phyloP scores from a whole-genome alignment of 1,284 basidiomycete species.

The Xerocomus nothofagi region DNA sequence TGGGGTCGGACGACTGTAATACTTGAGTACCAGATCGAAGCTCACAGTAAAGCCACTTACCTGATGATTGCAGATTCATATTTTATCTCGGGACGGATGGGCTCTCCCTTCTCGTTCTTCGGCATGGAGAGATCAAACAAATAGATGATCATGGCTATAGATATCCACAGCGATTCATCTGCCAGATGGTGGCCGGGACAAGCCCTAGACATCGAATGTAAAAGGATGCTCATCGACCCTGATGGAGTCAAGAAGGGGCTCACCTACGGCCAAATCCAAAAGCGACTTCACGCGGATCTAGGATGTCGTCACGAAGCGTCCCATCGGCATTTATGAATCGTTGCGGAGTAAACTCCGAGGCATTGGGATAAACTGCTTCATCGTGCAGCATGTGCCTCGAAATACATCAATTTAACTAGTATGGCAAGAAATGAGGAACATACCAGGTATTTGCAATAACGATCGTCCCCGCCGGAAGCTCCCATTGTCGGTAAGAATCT shows the following conservation, averaged over 20 bases:
- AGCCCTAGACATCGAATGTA: background rate
- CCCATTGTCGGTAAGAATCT: constrained; percentile 6
- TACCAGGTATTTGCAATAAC: constrained; percentile 5
- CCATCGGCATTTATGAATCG: constrained; percentile 1
- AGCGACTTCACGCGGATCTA: constrained; percentile 6
- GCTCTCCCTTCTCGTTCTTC: background rate
- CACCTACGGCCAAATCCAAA: constrained; percentile 9
- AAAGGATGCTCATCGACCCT: background rate
- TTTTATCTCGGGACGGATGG: background rate
- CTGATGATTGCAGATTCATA: constrained; percentile 3
- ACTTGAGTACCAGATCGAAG: background rate
- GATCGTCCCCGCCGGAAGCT: constrained; percentile 5
- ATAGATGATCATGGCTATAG: background rate
- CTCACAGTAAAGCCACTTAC: background rate
- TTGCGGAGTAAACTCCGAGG: constrained; percentile 1
- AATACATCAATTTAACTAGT: background rate
- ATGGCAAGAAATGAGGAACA: background rate
- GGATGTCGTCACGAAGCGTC: background rate
- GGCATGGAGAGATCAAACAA: constrained; percentile 6
- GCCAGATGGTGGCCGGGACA: constrained; percentile 6
- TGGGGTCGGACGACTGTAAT: background rate
- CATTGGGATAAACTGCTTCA: constrained; percentile 1
- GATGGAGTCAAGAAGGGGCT: background rate
- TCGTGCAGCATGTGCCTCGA: constrained; percentile 9
- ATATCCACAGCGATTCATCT: constrained; percentile 7